These are phyloP conservation scores for Cadophora malorum DNA, from an alignment of 2,329 filamentous ascomycete genomes.

Conservation along the genomic window DNA sequence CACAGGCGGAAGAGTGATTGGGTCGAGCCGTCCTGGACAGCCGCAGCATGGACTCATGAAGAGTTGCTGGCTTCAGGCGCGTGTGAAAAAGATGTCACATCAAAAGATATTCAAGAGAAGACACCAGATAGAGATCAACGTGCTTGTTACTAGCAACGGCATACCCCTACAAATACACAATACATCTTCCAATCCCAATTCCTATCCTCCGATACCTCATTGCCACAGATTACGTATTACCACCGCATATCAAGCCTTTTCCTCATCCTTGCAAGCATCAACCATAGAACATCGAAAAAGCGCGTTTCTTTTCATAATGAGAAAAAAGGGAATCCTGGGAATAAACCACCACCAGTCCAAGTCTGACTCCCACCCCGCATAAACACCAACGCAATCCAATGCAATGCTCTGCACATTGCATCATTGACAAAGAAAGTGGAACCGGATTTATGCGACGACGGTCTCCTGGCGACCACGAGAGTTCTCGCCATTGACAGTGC, in stretches of 20 bases:
- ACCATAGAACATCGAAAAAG: slow-evolving; percentile 1
- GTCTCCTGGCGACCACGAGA: slow-evolving; percentile 56
- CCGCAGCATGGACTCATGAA: too few relatives aligned
- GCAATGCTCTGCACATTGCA: slow-evolving; percentile 6
- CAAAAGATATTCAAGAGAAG: neutral
- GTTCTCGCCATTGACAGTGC: slow-evolving; percentile 61
- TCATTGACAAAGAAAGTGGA: slow-evolving; percentile 4
- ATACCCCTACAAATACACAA: slow-evolving; percentile 24
- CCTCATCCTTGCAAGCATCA: slow-evolving; percentile 13
- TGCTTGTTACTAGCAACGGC: slow-evolving; percentile 11
- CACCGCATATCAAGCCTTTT: slow-evolving; percentile 26
- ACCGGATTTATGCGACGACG: slow-evolving; percentile 45
- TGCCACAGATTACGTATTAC: slow-evolving; percentile 31
- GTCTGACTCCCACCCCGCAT: slow-evolving; percentile 24
- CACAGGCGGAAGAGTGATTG: too few relatives aligned
- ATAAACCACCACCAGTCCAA: slow-evolving; percentile 40
- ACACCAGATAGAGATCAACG: slow-evolving; percentile 1
- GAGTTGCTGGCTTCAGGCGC: too few relatives aligned
- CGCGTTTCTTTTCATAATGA: slow-evolving; percentile 14
- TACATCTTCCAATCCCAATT: slow-evolving; percentile 1
- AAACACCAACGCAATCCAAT: slow-evolving; percentile 21
- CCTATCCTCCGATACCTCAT: neutral
- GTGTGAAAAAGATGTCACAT: too few relatives aligned
- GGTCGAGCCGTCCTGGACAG: too few relatives aligned
- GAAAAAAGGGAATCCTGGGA: slow-evolving; percentile 33